Evolutionary conservation across 2,329 filamentous ascomycete species (phyloP).

Genomic region (Dactylellina leptospora): DNA sequence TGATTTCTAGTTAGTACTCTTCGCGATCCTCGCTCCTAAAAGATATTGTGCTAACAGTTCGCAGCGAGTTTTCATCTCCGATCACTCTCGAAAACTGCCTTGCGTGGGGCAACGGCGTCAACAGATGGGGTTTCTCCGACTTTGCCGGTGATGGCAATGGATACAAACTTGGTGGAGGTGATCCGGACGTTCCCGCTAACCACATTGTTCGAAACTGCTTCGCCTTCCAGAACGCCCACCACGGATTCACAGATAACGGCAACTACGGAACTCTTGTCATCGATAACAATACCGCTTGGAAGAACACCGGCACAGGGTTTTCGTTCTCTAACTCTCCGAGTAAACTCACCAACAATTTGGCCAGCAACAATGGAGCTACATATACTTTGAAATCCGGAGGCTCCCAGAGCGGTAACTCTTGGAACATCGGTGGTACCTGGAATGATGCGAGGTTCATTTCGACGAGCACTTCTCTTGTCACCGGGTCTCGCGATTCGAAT

Average conservation of each 20-base stretch:
- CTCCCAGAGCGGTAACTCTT: slow-evolving; percentile 61
- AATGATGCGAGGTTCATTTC: slow-evolving; percentile 61
- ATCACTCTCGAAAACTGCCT: slow-evolving; percentile 63
- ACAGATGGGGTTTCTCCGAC: slow-evolving; percentile 62
- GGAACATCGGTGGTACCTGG: slow-evolving; percentile 61
- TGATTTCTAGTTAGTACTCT: slow-evolving; percentile 59
- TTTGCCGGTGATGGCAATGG: slow-evolving; percentile 65
- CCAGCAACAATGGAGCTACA: slow-evolving; percentile 59
- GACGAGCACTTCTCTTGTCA: slow-evolving; percentile 59
- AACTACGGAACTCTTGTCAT: slow-evolving; percentile 62
- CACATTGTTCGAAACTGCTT: slow-evolving; percentile 64
- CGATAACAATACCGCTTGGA: slow-evolving; percentile 63
- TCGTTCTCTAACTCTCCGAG: slow-evolving; percentile 59
- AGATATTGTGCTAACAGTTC: background rate
- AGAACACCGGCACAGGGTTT: slow-evolving; percentile 63
- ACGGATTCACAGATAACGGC: slow-evolving; percentile 64
- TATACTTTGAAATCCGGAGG: slow-evolving; percentile 57
- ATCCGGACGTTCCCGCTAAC: slow-evolving; percentile 61
- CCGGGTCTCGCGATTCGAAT: slow-evolving; percentile 60
- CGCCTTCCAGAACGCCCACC: slow-evolving; percentile 62
- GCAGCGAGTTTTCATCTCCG: slow-evolving; percentile 60
- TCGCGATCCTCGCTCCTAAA: slow-evolving; percentile 15
- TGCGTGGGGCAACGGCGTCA: slow-evolving; percentile 64
- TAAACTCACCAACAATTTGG: slow-evolving; percentile 61
- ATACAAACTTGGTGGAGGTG: slow-evolving; percentile 63